These are phyloP conservation scores for Prunus yedoensis DNA, from an alignment of 331 rosid species.

Conservation along the genomic window DNA sequence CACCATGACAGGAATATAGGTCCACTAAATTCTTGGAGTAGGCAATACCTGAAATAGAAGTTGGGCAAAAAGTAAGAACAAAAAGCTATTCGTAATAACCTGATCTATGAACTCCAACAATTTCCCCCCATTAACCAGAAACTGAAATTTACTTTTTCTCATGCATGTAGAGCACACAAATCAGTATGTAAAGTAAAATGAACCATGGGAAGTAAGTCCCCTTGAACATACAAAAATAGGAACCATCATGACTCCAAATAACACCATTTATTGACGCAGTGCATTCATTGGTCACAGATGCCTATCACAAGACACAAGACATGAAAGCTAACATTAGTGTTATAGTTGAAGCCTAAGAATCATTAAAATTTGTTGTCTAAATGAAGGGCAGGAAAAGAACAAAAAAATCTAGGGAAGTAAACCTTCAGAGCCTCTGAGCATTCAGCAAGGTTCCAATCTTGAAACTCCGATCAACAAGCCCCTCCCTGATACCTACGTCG, in stretches of 20 bases:
- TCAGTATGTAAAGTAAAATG: not conserved
- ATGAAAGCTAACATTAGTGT: not conserved
- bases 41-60: slow-evolving; percentile 22
- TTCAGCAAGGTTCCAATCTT: slow-evolving; percentile 17
- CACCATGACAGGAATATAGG: slow-evolving; percentile 29
- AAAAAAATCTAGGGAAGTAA: not conserved
- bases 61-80: not conserved
- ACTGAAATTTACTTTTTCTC: not conserved
- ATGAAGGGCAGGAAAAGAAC: not conserved
- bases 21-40: slow-evolving; percentile 27
- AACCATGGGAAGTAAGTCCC: not conserved
- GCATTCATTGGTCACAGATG: not conserved
- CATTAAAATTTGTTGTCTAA: no score
- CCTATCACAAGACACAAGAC: not conserved
- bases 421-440: slow-evolving; percentile 15
- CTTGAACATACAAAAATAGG: slow-evolving; percentile 8
- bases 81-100: not conserved
- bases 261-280: slow-evolving; percentile 24
- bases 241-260: slow-evolving; percentile 31
- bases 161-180: not conserved
- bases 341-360: not conserved
- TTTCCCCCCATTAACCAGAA: not conserved
- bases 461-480: slow-evolving; percentile 19
- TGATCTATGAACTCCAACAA: not conserved
- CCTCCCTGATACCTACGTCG: slow-evolving; percentile 18